phyloP scores from a whole-genome alignment of 108 stramenopile genomes.

The Discostella stelligeroides region DNA sequence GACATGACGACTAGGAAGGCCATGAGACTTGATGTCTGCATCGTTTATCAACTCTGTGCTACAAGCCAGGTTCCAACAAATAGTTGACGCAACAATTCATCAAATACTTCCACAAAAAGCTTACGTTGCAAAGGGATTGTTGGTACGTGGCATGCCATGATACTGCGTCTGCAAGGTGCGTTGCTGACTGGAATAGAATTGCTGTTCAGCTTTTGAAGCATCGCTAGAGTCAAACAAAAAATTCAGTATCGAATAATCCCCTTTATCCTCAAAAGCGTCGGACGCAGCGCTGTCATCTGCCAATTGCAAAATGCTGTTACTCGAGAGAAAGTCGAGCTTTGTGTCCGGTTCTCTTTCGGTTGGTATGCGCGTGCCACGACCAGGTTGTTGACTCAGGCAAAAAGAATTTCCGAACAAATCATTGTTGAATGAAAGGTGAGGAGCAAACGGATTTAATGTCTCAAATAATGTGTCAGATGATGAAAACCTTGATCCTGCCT shows the following conservation, averaged over 20 bases:
- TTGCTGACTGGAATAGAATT: slow-evolving; percentile 9
- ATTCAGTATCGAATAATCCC: slow-evolving; percentile 38
- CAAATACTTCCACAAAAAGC: too few relatives aligned
- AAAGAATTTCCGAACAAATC: neutral
- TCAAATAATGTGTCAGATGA: slow-evolving; percentile 10
- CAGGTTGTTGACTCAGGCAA: neutral
- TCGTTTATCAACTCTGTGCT: too few relatives aligned
- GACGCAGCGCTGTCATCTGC: slow-evolving; percentile 10
- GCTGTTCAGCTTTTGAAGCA: slow-evolving; percentile 5
- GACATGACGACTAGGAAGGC: too few relatives aligned
- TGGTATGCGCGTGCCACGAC: neutral
- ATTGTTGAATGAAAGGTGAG: slow-evolving; percentile 3
- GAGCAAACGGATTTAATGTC: slow-evolving; percentile 19
- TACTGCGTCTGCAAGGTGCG: neutral
- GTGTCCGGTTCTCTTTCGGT: slow-evolving; percentile 3
- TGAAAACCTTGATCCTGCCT: slow-evolving; percentile 15
- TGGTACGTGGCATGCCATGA: slow-evolving; percentile 16
- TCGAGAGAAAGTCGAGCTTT: neutral
- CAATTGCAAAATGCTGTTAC: slow-evolving; percentile 12
- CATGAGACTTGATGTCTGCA: too few relatives aligned
- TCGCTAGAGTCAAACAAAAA: slow-evolving; percentile 38
- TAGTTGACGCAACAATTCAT: too few relatives aligned
- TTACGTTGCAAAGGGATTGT: slow-evolving; percentile 32
- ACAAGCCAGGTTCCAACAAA: too few relatives aligned
- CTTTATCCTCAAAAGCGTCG: slow-evolving; percentile 23